Conservation (phyloP, 225 moss, liverwort and hornwort genomes). For the Pseudoscleropodium purum region DNA sequence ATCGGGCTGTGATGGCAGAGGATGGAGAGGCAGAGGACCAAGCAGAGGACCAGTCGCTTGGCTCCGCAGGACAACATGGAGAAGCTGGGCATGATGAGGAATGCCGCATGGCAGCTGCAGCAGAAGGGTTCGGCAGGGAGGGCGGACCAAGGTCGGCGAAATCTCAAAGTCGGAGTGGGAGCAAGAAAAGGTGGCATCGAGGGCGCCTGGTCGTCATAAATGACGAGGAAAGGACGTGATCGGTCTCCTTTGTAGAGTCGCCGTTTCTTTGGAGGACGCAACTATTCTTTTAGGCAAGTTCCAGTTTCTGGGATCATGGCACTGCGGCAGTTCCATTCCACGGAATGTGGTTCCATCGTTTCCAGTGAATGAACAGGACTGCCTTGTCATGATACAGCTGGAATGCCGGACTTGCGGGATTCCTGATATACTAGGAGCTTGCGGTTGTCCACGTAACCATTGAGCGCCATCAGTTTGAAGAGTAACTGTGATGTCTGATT, state of each 20-base stretch:
- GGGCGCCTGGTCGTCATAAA: constrained; percentile 12
- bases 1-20: neutral
- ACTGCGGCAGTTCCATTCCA: neutral
- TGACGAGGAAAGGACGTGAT: constrained; percentile 10
- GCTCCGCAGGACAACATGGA: neutral
- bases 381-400: neutral
- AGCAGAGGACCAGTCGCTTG: neutral
- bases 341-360: neutral
- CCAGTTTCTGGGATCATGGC: neutral
- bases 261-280: neutral
- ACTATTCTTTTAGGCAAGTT: neutral
- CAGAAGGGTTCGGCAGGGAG: neutral
- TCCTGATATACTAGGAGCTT: neutral
- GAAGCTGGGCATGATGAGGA: neutral
- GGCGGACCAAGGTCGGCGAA: neutral
- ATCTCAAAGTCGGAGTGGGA: neutral
- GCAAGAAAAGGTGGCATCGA: constrained; percentile 20
- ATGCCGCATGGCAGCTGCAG: neutral
- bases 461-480: neutral
- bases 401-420: neutral
- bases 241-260: neutral
- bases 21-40: neutral
- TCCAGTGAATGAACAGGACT: neutral
- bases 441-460: neutral
- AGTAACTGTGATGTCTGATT: neutral